Evolutionary conservation across 371 early-diverging fungal species (phyloP), one percentile per base, ranked within the genome.

Genomic region (Actinomucor elegans): DNA sequence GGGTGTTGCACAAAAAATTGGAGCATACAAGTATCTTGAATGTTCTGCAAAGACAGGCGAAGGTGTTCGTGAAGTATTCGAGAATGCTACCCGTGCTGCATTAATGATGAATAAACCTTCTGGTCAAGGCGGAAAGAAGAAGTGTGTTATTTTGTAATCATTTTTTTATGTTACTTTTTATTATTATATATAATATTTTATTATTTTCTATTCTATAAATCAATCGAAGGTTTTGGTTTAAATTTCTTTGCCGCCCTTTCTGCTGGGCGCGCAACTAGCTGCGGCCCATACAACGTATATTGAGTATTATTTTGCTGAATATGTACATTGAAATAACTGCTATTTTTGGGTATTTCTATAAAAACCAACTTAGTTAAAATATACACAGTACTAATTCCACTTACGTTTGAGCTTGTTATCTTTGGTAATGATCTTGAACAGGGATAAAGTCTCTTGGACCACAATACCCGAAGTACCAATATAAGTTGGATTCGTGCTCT

Each of bases 161-260:
- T 31, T 18, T 17, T 11, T 12, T 15, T 34, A 48, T 43, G 24
- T 27, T 26, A 37, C 23, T 9, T 18, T 17, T 38, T 21, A 3
- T 31, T 8, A 38, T 20, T 20, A 17, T 38, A n/a, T 15, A 38
- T 15, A 38, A 17, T 33, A 47, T 33, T 47, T 12, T 31, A 18
- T 33, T 33, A 32, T 33, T 33, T 35, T 35, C 21, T 38, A 2
- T 20, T 8, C 21, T 66, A 83, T 40, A 96, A 62, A 55, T 92
- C 93, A 27, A 93, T 82, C 1, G 85, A 85, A 8, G 90, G 85
- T 49, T 88, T 92, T 29, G 79, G 66, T 52, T 94, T 94, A 72
- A 94, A 94, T 64, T 97, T 97, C 61, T 86, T 92, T 7, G 86
- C 69, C 9, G 87, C 88, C 37, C 97, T 76, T 43, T 92, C 93